Evolutionary conservation across 108 stramenopile genomes (phyloP), one percentile per base, ranked within the genome.

Genomic region (Nannochloropsis oceanica): DNA sequence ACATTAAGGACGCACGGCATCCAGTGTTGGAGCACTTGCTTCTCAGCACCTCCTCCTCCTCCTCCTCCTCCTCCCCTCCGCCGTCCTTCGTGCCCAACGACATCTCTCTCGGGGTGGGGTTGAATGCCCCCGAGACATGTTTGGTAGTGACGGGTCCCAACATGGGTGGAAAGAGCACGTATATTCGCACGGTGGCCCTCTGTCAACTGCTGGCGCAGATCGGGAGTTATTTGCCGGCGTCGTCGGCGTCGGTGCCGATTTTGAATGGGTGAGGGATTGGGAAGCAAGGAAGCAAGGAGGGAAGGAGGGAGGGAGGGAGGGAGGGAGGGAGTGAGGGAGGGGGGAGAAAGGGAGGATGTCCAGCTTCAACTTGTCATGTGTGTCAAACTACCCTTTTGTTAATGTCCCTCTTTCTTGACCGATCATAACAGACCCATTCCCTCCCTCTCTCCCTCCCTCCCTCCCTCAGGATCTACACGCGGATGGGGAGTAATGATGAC

Each of bases 401-500:
- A 34, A 34, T 43, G n/a, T 25, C 79, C 79, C 5, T 25, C 79
- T 5, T 79, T 79, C 25, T 5, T 73, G 14, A 73, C 59, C 59
- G 18, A 73, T 20, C 59, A 14, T 20, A 14, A 20, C 59, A 73
- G 86, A 86, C 83, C 42, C 82, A 73, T 0, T 80, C 79, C 27
- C 83, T 44, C 42, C 73, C 83, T 20, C 82, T 7, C n/a, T 20
- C 73, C 18, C 22, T 20, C 34, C 1, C 34, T 34, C 1, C 34
- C 34, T 34, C 34, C 34, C 5, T 34, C 34, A 34, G 81, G 11
- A 88, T 89, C 9, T 87, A 86, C 85, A 89, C 89, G 34, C 81
- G 89, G 44, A 89, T 89, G 89, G 89, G 89, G 13, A 84, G 87
- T 8, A 87, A 87, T 25, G 89, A 89, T 34, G 89, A 89, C 84